These are phyloP conservation scores for Dichomitus squalens DNA, from an alignment of 1,284 basidiomycete genomes.

Conservation along the genomic window DNA sequence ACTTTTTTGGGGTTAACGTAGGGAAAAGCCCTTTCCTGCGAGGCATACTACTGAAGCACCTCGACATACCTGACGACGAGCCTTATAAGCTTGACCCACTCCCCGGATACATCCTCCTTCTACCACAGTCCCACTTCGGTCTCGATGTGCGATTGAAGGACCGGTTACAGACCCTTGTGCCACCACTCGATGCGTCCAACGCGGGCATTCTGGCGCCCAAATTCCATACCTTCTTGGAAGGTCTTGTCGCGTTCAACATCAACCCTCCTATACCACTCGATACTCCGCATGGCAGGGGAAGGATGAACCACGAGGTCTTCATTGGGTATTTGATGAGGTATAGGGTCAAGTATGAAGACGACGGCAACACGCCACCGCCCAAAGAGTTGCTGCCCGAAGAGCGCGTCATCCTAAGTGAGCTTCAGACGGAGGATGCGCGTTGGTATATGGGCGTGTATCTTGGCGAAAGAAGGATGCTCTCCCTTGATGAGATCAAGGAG, in stretches of 20 bases:
- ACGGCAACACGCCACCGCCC: neutral
- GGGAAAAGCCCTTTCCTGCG: neutral
- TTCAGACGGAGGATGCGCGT: slow-evolving; percentile 3
- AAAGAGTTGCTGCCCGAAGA: slow-evolving; percentile 3
- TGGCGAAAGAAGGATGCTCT: neutral
- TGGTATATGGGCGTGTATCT: slow-evolving; percentile 2
- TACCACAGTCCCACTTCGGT: slow-evolving; percentile 4
- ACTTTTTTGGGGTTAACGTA: neutral
- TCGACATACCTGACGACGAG: slow-evolving; percentile 6
- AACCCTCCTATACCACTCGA: slow-evolving; percentile 3
- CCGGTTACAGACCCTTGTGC: slow-evolving; percentile 6
- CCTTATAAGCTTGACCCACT: slow-evolving; percentile 5
- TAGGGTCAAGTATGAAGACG: slow-evolving; percentile 2
- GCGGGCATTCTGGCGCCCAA: slow-evolving; percentile 4
- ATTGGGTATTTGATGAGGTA: slow-evolving; percentile 3
- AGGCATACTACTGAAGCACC: slow-evolving; percentile 5
- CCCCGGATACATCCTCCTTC: slow-evolving; percentile 5
- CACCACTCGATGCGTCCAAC: slow-evolving; percentile 5
- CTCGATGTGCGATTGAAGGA: neutral
- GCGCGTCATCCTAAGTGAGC: neutral
- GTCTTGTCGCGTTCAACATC: slow-evolving; percentile 5
- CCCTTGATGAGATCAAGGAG: neutral
- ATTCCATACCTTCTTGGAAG: slow-evolving; percentile 10
- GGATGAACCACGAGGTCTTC: slow-evolving; percentile 4
- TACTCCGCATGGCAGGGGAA: neutral